These are phyloP conservation scores for Echria macrotheca DNA, from an alignment of 495 filamentous ascomycete genomes.

Conservation along the genomic window DNA sequence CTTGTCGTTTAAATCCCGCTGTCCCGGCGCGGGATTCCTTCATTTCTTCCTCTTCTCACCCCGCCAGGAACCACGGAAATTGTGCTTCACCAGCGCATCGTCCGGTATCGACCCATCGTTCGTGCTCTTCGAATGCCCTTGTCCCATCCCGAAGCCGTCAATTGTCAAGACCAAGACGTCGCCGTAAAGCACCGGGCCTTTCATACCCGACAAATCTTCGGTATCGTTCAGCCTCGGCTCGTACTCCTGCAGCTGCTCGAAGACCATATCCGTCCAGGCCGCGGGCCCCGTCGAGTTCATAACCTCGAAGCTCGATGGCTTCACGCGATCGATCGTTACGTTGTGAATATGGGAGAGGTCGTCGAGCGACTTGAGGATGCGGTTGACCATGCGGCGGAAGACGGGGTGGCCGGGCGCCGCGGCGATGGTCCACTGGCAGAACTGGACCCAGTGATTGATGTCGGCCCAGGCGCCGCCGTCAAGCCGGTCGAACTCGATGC, in stretches of 20 bases:
- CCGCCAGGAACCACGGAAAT: conserved; percentile 23
- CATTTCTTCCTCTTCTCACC: neutral
- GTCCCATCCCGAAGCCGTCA: conserved; percentile 27
- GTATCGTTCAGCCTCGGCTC: conserved; percentile 9
- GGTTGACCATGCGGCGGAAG: conserved; percentile 29
- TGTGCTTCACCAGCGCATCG: conserved; percentile 22
- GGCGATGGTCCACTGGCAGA: conserved; percentile 40
- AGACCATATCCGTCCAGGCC: conserved; percentile 25
- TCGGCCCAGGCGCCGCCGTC: conserved; percentile 20
- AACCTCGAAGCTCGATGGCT: conserved; percentile 21
- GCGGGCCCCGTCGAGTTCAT: conserved; percentile 28
- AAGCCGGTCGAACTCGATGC: conserved; percentile 33
- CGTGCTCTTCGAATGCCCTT: conserved; percentile 22
- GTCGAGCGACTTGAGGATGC: conserved; percentile 28
- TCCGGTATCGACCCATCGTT: conserved; percentile 13
- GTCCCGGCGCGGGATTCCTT: too few species aligned
- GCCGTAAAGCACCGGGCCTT: conserved; percentile 20
- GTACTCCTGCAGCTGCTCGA: conserved; percentile 17
- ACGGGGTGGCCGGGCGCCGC: conserved; percentile 34
- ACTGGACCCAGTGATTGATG: conserved; percentile 32
- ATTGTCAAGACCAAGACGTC: conserved; percentile 27
- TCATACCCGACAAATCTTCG: conserved; percentile 20
- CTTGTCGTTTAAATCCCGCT: too few species aligned
- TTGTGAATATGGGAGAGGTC: conserved; percentile 22
- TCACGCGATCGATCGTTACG: conserved; percentile 24